phyloP scores from a whole-genome alignment of 2,329 filamentous ascomycete genomes.

The Coniochaeta pulveracea region DNA sequence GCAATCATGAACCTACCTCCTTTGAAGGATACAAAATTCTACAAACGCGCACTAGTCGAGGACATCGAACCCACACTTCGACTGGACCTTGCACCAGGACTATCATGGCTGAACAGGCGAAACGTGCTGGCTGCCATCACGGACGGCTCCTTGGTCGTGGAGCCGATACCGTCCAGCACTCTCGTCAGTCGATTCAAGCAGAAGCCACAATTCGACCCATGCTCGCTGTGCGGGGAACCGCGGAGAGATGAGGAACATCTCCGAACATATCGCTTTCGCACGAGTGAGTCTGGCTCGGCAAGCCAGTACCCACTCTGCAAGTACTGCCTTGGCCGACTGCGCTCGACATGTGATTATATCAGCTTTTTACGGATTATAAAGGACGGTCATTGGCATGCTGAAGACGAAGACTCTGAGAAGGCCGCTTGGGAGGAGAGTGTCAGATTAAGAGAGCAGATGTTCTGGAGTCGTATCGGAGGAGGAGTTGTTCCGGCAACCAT shows the following conservation, averaged over 20 bases:
- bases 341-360: conserved; percentile 85
- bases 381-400: conserved; percentile 81
- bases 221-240: conserved; percentile 79
- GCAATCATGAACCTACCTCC: conserved; percentile 36
- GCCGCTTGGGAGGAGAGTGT: conserved; percentile 93
- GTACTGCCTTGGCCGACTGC: conserved; percentile 74
- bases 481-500: conserved; percentile 62
- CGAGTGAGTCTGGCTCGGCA: conserved; percentile 74
- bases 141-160: conserved; percentile 78
- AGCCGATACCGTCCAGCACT: conserved; percentile 59
- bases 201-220: conserved; percentile 52
- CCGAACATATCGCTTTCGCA: conserved; percentile 79
- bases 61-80: conserved; percentile 92
- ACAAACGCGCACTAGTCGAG: conserved; percentile 77
- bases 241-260: conserved; percentile 60
- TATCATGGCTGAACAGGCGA: conserved; percentile 87
- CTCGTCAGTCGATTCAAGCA: conserved; percentile 32
- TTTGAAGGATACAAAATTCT: conserved; percentile 86
- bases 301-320: conserved; percentile 83
- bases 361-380: conserved; percentile 85
- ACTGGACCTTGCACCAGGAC: conserved; percentile 76
- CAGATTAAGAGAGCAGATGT: conserved; percentile 84
- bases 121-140: conserved; percentile 74
- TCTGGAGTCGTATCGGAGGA: conserved; percentile 87
- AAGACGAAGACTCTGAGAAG: conserved; percentile 74